phyloP scores from a whole-genome alignment of 768 basidiomycete genomes.

The Pisolithus albus region DNA sequence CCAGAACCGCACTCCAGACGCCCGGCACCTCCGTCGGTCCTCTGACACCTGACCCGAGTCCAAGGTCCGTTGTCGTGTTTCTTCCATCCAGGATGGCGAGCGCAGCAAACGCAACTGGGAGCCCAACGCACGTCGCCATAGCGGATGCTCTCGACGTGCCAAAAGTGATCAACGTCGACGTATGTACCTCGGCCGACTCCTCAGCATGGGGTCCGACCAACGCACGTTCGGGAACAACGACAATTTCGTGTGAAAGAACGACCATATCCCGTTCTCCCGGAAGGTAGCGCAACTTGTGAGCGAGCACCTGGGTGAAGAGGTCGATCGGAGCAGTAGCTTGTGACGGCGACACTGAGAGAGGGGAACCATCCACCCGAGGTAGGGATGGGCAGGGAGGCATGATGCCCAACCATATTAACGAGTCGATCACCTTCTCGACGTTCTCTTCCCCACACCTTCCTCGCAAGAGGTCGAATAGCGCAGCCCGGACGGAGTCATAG shows the following conservation, averaged over 20 bases:
- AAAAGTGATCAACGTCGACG: constrained; percentile 58
- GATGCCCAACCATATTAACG: constrained; percentile 39
- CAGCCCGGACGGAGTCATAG: constrained; percentile 27
- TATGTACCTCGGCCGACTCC: constrained; percentile 46
- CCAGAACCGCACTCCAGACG: constrained; percentile 59
- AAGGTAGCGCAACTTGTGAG: constrained; percentile 62
- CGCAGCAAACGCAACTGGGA: constrained; percentile 83
- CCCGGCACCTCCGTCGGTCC: constrained; percentile 52
- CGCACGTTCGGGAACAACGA: constrained; percentile 30
- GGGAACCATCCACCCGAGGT: constrained; percentile 24
- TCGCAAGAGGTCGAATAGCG: constrained; percentile 20
- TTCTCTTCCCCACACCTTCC: background rate
- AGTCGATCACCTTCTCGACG: constrained; percentile 26
- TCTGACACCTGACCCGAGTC: constrained; percentile 37
- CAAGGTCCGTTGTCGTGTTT: constrained; percentile 34
- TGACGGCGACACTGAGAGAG: constrained; percentile 31
- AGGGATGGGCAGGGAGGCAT: constrained; percentile 5
- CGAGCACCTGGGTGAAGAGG: constrained; percentile 64
- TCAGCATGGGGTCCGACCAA: background rate
- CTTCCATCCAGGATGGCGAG: constrained; percentile 61
- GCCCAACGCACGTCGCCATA: constrained; percentile 87
- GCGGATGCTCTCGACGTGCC: constrained; percentile 59
- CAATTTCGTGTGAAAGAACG: constrained; percentile 78
- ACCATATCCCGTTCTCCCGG: constrained; percentile 80
- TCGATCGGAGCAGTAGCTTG: constrained; percentile 53